Evolutionary conservation across 306 rosid species (phyloP).

Genomic region (Leucaena leucocephala): DNA sequence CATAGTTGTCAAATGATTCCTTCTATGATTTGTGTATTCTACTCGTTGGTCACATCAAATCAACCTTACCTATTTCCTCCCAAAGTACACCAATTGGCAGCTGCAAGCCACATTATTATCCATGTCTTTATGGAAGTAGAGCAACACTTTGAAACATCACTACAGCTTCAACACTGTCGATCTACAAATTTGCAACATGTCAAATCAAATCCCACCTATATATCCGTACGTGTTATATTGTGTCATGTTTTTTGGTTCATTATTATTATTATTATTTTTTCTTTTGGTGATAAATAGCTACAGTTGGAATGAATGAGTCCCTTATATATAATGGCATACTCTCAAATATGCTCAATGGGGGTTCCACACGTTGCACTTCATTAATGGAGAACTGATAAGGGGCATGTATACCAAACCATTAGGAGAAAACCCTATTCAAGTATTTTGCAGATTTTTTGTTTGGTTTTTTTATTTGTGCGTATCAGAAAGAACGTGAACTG

Average conservation of each 20-base stretch:
- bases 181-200: background rate
- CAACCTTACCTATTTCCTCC: background rate
- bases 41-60: constrained; percentile 16
- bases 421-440: constrained; percentile 1
- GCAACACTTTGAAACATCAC: background rate
- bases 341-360: background rate
- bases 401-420: background rate
- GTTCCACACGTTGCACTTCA: constrained; percentile 7
- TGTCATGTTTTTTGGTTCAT: background rate
- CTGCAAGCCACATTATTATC: background rate
- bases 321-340: background rate
- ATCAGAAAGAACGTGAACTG: background rate
- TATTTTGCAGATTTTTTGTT: background rate
- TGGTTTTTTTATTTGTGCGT: background rate
- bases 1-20: constrained; percentile 40
- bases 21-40: background rate
- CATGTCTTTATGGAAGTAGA: background rate
- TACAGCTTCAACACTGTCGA: background rate
- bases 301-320: background rate
- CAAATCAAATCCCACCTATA: background rate
- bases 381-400: background rate
- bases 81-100: background rate
- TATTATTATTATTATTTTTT: too few species aligned
- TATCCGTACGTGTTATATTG: background rate
- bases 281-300: background rate